Conservation (phyloP, 257 asterid genomes). For the Primulina huaijiensis region DNA sequence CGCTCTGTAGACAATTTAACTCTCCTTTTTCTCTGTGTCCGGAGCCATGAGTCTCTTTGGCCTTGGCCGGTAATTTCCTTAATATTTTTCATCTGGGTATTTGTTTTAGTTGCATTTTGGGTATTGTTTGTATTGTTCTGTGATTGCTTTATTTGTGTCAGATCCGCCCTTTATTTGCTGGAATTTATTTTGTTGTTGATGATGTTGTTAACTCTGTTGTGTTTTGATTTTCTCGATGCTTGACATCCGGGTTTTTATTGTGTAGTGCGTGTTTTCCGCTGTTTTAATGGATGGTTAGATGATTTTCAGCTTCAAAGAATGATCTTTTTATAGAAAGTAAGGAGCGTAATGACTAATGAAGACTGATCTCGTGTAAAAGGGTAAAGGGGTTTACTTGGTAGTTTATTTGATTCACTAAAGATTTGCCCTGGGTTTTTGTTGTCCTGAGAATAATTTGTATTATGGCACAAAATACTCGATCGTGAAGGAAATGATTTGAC, state of each 20-base stretch:
- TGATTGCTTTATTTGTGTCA: slow-evolving; percentile 20
- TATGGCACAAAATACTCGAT: slow-evolving; percentile 3
- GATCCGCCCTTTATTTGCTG: slow-evolving; percentile 27
- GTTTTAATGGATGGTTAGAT: slow-evolving; percentile 15
- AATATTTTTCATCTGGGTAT: neutral
- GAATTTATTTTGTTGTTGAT: neutral
- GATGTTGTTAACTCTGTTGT: neutral
- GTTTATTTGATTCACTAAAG: slow-evolving; percentile 15
- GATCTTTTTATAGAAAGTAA: neutral
- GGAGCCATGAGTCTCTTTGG: slow-evolving; percentile 84
- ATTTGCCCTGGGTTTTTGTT: slow-evolving; percentile 12
- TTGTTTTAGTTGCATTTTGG: too few species aligned
- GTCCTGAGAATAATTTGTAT: slow-evolving; percentile 15
- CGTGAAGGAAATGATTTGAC: neutral
- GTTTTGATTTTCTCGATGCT: neutral
- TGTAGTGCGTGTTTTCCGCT: neutral
- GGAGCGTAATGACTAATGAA: slow-evolving; percentile 15
- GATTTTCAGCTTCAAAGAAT: neutral
- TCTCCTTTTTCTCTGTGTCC: slow-evolving; percentile 20
- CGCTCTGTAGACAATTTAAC: slow-evolving; percentile 17
- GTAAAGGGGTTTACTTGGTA: neutral
- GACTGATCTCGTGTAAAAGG: slow-evolving; percentile 6
- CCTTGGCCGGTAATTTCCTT: slow-evolving; percentile 64
- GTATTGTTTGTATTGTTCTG: neutral
- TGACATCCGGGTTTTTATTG: slow-evolving; percentile 9